Base-by-base conservation (phyloP, 441 rosid species). In the Bruguiera hainesii region DNA sequence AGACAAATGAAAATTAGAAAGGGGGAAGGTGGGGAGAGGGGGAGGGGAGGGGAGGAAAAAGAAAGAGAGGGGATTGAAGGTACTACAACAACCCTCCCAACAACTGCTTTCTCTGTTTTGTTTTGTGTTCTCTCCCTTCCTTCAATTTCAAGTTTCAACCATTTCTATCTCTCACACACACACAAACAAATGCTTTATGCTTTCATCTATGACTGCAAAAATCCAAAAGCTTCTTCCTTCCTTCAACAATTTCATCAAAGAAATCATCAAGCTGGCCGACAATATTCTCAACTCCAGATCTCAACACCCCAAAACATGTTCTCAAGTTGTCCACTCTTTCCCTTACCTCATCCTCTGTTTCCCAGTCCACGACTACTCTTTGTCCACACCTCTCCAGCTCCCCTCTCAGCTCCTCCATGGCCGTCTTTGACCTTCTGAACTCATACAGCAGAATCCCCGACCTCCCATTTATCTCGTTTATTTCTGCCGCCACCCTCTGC, bases 221-320 rank as follows among this genome's bases (percentile, higher is more conserved):
- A 81, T 89, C 91, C 79, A 83, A 80, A 66, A 89, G 89, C 81
- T 83, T 87, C 93, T 86, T 85, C 82, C 96, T 89, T 10, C 89
- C 93, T 74, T 89, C 93, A 64, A 83, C 89, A 74, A 89, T 89
- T 78, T 89, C 96, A 80, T 89, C 93, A 76, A 87, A 80, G 86
- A 89, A 89, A 82, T 86, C 96, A 81, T 89, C 96, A 52, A 89
- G 77, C 56, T 87, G 91, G 3, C 79, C 91, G 65, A 79, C 73
- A 37, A 86, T 81, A 59, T 74, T 82, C 52, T 89, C 96, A 53
- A 78, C 85, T 9, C 93, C 93, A 76, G 84, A 80, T 79, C 85
- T 83, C 81, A 89, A 72, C 31, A 70, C 79, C 73, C 85, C 86
- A 64, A 87, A 83, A 62, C 88, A 80, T 18, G 73, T 81, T 61